Percentiles rank a stretch among this genome's conserved stretches.
Evolutionary conservation across 441 rosid species (phyloP).

Genomic region (Cnidoscolus chayamansa): DNA sequence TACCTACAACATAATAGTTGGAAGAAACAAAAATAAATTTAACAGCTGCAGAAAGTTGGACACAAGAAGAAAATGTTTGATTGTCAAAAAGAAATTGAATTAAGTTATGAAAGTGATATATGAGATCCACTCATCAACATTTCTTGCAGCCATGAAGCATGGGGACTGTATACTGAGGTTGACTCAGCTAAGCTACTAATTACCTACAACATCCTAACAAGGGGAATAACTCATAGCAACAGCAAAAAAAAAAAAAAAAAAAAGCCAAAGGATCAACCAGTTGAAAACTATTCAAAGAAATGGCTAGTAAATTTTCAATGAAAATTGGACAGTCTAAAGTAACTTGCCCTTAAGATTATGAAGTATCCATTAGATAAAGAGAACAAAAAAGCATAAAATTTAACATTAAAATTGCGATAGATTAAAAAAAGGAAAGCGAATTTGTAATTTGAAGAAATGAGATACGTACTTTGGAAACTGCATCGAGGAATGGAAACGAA

Average conservation of each 20-base stretch:
- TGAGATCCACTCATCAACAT: background rate
- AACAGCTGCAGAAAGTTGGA: too few relatives aligned
- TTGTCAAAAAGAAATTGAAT: background rate
- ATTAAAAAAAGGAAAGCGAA: too few relatives aligned
- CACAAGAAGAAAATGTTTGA: background rate
- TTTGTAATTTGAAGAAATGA: conserved; percentile 3
- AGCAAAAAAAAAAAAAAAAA: background rate
- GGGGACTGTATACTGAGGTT: too few relatives aligned
- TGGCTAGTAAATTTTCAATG: background rate
- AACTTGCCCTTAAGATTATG: background rate
- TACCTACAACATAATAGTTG: conserved; percentile 34
- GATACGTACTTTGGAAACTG: conserved; percentile 37
- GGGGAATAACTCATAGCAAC: background rate
- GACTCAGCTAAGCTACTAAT: background rate
- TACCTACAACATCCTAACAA: background rate
- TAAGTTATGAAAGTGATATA: background rate
- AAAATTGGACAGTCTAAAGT: background rate
- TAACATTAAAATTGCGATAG: background rate
- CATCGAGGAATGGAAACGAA: conserved; percentile 28
- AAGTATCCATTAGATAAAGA: background rate
- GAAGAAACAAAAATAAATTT: background rate
- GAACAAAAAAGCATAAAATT: background rate
- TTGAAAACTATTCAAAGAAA: background rate
- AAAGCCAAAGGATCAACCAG: background rate
- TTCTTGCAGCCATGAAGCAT: too few relatives aligned